Base-by-base conservation (phyloP, 257 asterid genomes). In the Thymus quinquecostatus region DNA sequence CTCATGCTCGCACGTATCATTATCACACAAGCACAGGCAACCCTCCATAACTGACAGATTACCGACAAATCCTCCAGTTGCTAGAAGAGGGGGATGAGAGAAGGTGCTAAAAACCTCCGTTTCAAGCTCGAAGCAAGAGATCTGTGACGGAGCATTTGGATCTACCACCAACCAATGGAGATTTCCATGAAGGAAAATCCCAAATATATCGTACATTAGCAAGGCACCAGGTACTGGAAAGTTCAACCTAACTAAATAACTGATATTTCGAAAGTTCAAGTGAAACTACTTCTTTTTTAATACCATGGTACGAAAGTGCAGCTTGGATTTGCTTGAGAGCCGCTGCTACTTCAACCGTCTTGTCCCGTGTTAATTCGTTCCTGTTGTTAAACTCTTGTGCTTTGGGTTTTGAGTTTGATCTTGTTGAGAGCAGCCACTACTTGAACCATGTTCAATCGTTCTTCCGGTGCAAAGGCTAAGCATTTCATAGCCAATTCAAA, bases 91-190 rank as follows among this genome's bases (percentile, higher is more conserved):
- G 10, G 81, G 63, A 57, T 30, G 77, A 1, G 63, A 61, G 32
- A 61, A 71, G 21, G 60, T 70, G 67, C 68, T 72, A n/a, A 74
- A 74, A 7, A 10, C 21, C 14, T 81, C 86, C 1, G 49, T 78
- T 34, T 81, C 81, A 32, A 83, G 73, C 54, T 83, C 78, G 1
- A 81, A 67, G 62, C 80, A 80, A 45, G 78, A 81, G 14, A 80
- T 76, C 32, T 53, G 29, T 2, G 27, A 41, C 0, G 47, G 12
- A 13, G 65, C 74, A 50, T 69, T 33, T 8, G 27, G 62, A 73
- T 81, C 84, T 7, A n/a, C n/a, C 5, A 69, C 71, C 60, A 84
- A 51, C 88, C 88, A 81, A 7, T 84, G 86, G 10, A 84, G 74
- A 58, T 79, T 79, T 4, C 86, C 88, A 8, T 76, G 76, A 11